These are phyloP conservation scores for Hyaloperonospora brassicae DNA, from an alignment of 352 stramenopile species.

Conservation along the genomic window DNA sequence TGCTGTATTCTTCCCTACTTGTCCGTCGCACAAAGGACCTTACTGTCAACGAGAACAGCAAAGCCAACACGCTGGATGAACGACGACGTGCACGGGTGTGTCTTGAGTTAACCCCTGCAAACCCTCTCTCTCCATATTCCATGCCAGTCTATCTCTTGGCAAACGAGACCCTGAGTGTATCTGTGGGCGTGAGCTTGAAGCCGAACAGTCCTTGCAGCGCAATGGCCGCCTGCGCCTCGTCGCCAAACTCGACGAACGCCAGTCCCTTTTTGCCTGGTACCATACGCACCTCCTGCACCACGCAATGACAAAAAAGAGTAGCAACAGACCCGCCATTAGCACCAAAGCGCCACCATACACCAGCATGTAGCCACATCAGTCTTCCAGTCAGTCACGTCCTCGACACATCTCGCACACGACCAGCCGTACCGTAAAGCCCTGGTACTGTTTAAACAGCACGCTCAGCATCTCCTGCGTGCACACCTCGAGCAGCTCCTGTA, in stretches of 20 bases:
- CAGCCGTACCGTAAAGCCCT: conserved; percentile 87
- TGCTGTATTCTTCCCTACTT: too few species aligned
- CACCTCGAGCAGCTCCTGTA: conserved; percentile 88
- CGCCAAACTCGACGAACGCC: conserved; percentile 95
- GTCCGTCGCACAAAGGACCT: too few species aligned
- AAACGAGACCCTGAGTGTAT: conserved; percentile 77
- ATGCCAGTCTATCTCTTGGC: conserved; percentile 68
- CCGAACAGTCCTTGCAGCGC: conserved; percentile 70
- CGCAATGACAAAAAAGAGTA: background rate
- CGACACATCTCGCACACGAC: background rate
- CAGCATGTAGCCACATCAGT: background rate
- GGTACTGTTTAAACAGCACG: conserved; percentile 96
- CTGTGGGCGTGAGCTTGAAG: conserved; percentile 81
- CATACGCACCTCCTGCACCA: conserved; percentile 89
- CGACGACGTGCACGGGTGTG: too few species aligned
- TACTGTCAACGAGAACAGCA: too few species aligned
- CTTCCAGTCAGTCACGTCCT: background rate
- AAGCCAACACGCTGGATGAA: too few species aligned
- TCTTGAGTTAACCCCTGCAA: too few species aligned
- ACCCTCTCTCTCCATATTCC: too few species aligned
- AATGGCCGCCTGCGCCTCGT: conserved; percentile 75
- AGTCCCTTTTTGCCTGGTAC: conserved; percentile 89
- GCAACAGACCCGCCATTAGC: too few species aligned
- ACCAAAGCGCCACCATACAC: too few species aligned
- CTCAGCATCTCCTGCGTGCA: conserved; percentile 95